Evolutionary conservation across 345 rosid genomes (phyloP), one percentile per base, ranked within the genome.

Genomic region (Aquilaria yunnanensis): DNA sequence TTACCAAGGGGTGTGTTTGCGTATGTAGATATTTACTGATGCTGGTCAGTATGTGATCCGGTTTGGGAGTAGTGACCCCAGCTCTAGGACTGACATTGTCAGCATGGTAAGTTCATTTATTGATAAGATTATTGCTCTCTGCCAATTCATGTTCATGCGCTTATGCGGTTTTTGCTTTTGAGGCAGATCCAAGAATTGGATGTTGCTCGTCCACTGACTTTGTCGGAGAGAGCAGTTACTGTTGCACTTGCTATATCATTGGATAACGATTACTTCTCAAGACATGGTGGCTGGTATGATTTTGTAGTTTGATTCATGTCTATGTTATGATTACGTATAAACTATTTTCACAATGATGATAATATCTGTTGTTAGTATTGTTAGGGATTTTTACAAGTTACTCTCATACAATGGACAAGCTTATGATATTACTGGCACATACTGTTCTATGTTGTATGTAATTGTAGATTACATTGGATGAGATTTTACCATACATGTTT

Each of bases 11-110:
- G 43, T 37, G 43, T 65, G 31, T 68, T 46, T 3, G 14, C 51
- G 47, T 71, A 49, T 63, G 14, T 84, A 92, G 96, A 81, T 94
- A 16, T 83, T 94, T 65, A 90, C 99, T 31, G 99, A 94, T 85
- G 99, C 99, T 71, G 99, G 99, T 14, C 99, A 94, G 74, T 94
- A 94, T 52, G 96, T 78, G 51, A 94, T 94, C 60, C 83, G 96
- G 54, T 94, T 94, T 75, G 97, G 97, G 62, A 81, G 78, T 74
- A 64, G 86, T 59, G 92, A 87, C 79, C 82, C 82, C 14, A 64
- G 74, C 32, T 70, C 74, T 50, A 81, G 86, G 76, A 86, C 67
- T 51, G 94, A 82, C 47, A 76, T 63, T 50, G 90, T 90, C 68
- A 67, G 49, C 58, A 45, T 10, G 80, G 98, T 93, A 77, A 56